Evolutionary conservation across 2,329 filamentous ascomycete genomes (phyloP).

Genomic region (Stachybotrys echinatus): DNA sequence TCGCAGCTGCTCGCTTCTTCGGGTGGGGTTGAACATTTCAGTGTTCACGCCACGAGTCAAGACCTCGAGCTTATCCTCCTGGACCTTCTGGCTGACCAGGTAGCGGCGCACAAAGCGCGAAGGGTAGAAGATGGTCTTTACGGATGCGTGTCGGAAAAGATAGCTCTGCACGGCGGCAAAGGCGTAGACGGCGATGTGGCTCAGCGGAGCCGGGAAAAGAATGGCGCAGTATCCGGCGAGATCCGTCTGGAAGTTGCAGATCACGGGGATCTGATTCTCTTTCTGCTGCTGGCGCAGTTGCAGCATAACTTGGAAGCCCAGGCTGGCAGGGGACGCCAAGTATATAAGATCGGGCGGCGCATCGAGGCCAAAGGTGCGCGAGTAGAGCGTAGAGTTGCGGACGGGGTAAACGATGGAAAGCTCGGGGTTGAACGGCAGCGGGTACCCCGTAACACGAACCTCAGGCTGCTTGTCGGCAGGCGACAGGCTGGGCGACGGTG

Average conservation of each 20-base stretch:
- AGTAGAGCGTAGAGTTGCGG: constrained; percentile 55
- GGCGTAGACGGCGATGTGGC: constrained; percentile 54
- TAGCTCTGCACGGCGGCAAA: constrained; percentile 61
- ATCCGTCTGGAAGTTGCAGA: constrained; percentile 70
- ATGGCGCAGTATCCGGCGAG: constrained; percentile 64
- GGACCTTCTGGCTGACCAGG: constrained; percentile 51
- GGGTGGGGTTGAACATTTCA: constrained; percentile 50
- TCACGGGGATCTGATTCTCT: constrained; percentile 50
- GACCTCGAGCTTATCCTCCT: constrained; percentile 50
- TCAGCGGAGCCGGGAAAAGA: constrained; percentile 60
- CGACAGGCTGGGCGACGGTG: constrained; percentile 24
- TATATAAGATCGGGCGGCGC: constrained; percentile 60
- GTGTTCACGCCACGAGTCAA: constrained; percentile 63
- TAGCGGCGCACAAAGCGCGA: constrained; percentile 59
- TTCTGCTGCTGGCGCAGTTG: constrained; percentile 56
- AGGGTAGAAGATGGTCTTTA: constrained; percentile 66
- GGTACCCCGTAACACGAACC: constrained; percentile 57
- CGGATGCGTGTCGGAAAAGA: constrained; percentile 55
- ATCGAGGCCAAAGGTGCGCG: constrained; percentile 49
- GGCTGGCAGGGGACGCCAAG: constrained; percentile 61
- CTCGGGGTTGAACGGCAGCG: constrained; percentile 66
- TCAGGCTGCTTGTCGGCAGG: constrained; percentile 35
- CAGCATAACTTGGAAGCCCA: constrained; percentile 68
- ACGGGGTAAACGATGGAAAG: constrained; percentile 66
- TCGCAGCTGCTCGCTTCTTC: constrained; percentile 46